A percentile compares a stretch with the other conserved stretches of the same genome.
Conservation (phyloP, 2,329 filamentous ascomycete genomes). For the Aschersonia sp. region DNA sequence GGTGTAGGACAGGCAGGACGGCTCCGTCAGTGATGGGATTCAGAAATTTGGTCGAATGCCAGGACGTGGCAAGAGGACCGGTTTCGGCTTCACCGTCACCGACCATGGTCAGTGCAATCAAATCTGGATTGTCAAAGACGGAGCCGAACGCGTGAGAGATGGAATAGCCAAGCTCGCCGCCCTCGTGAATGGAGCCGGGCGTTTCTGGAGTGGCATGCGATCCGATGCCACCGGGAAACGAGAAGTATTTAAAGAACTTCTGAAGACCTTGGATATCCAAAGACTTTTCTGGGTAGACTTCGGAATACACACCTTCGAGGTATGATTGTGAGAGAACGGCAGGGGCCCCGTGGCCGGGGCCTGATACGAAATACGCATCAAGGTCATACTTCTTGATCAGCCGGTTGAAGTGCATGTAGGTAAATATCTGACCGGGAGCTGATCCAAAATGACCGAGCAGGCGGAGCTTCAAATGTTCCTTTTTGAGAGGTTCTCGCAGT, state of each 20-base stretch:
- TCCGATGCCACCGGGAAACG: conserved; percentile 65
- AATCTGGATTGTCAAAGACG: conserved; percentile 59
- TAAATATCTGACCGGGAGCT: conserved; percentile 68
- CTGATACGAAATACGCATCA: conserved; percentile 58
- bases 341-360: conserved; percentile 65
- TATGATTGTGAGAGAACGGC: conserved; percentile 64
- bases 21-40: conserved; percentile 67
- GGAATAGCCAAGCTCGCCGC: conserved; percentile 70
- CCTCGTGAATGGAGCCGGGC: conserved; percentile 63
- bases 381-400: conserved; percentile 69
- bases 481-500: conserved; percentile 51
- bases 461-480: conserved; percentile 58
- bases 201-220: conserved; percentile 69
- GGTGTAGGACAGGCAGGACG: conserved; percentile 61
- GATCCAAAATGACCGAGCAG: conserved; percentile 68
- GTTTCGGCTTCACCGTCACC: conserved; percentile 75
- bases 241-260: conserved; percentile 71
- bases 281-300: conserved; percentile 62
- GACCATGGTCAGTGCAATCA: conserved; percentile 66
- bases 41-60: conserved; percentile 73
- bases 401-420: conserved; percentile 70
- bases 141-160: conserved; percentile 66
- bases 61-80: conserved; percentile 61
- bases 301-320: conserved; percentile 62
- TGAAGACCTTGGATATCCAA: conserved; percentile 55